Evolutionary conservation across 169 alveolate genomes (phyloP).

Genomic region (Cystoisospora suis): DNA sequence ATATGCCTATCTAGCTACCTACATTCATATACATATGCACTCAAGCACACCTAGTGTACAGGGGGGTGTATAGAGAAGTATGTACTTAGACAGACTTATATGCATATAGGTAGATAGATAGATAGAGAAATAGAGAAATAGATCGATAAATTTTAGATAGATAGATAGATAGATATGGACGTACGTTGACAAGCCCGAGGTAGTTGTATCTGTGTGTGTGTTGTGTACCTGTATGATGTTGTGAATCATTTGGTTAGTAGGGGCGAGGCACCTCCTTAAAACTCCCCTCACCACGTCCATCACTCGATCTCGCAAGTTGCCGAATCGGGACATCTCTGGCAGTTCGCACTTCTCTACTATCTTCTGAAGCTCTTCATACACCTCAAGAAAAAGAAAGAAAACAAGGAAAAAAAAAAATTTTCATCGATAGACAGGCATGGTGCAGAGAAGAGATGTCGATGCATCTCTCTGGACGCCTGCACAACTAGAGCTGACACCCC

Average conservation of each 20-base stretch:
- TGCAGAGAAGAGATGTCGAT: background rate
- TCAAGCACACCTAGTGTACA: too few species aligned
- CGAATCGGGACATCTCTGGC: constrained; percentile 85
- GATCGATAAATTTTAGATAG: too few species aligned
- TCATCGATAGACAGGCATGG: background rate
- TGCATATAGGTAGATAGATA: too few species aligned
- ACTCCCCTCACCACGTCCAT: constrained; percentile 78
- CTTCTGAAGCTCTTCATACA: constrained; percentile 87
- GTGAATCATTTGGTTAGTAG: constrained; percentile 89
- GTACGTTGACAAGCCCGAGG: background rate
- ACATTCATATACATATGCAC: too few species aligned
- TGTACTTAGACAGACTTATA: constrained; percentile 13
- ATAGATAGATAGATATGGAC: too few species aligned
- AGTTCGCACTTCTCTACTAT: constrained; percentile 87
- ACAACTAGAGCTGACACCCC: background rate
- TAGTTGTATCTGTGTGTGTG: background rate
- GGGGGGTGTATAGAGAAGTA: background rate
- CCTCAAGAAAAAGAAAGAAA: constrained; percentile 61
- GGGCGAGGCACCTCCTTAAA: constrained; percentile 84
- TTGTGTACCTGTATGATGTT: constrained; percentile 77
- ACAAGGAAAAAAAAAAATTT: background rate
- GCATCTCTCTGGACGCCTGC: background rate
- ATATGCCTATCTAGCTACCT: background rate
- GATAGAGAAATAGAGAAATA: too few species aligned
- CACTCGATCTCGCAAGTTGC: constrained; percentile 81